Evolutionary conservation across 2,329 filamentous ascomycete genomes (phyloP).

Genomic region (Calycina herbarum): DNA sequence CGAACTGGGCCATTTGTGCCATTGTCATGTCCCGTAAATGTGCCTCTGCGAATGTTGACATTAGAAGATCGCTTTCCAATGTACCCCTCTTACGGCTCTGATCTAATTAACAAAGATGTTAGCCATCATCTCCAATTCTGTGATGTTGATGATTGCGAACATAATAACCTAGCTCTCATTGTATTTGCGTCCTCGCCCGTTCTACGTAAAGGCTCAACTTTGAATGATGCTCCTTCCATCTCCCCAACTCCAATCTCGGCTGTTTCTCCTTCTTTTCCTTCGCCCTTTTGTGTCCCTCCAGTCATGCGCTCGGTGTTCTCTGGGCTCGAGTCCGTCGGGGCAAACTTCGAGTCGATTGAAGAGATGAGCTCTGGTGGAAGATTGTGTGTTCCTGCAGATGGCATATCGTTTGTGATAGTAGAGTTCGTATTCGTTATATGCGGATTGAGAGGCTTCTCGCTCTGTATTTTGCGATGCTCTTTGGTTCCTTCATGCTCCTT

Average conservation of each 20-base stretch:
- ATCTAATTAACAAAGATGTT: constrained; percentile 55
- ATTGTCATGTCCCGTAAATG: constrained; percentile 74
- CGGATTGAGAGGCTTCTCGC: constrained; percentile 57
- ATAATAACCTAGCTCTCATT: constrained; percentile 83
- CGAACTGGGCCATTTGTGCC: constrained; percentile 78
- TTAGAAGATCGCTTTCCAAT: constrained; percentile 91
- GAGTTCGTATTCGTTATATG: constrained; percentile 65
- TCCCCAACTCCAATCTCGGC: constrained; percentile 79
- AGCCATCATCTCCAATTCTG: constrained; percentile 6
- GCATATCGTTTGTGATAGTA: constrained; percentile 63
- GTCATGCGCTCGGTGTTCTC: constrained; percentile 67
- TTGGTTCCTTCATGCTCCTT: constrained; percentile 51
- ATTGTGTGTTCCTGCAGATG: constrained; percentile 55
- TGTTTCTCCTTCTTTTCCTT: constrained; percentile 48
- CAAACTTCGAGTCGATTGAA: constrained; percentile 55
- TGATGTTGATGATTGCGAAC: constrained; percentile 35
- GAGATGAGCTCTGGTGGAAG: constrained; percentile 61
- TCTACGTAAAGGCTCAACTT: constrained; percentile 84
- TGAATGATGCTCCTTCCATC: constrained; percentile 82
- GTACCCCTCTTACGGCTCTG: constrained; percentile 96
- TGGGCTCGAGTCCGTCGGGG: constrained; percentile 58
- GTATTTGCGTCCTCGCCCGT: constrained; percentile 81
- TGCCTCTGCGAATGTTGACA: constrained; percentile 88
- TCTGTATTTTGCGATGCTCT: constrained; percentile 56
- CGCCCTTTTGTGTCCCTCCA: constrained; percentile 57